Base-by-base conservation (phyloP, 768 basidiomycete genomes). In the Steccherinum ochraceum region DNA sequence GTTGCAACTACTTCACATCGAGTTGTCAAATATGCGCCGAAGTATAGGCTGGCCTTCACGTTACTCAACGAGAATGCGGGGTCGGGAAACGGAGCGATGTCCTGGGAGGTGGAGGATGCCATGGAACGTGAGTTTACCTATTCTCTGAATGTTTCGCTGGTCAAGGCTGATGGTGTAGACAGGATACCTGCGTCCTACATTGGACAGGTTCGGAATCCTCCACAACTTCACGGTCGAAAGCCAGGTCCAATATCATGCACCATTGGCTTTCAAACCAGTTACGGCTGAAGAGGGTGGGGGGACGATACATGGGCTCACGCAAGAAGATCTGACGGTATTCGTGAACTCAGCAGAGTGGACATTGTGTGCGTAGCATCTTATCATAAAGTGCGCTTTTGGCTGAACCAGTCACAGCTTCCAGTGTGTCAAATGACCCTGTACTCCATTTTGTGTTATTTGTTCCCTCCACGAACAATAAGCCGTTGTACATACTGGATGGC, bases 291-390 rank as follows among this genome's bases (percentile, higher is more conserved):
- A 60, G 30, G 59, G 64, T 13, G 68, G 72, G 5, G 61, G 70
- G 23, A 68, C 63, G 5, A 61, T 65, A 7, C 82, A 81, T 64
- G 79, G 80, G 0, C 66, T 98, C 35, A 80, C 79, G 1, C 80
- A 81, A 46, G 93, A 93, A 57, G 84, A 95, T 60, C 74, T 96
- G 52, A 93, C 88, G 12, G 84, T 94, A 0, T 99, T 99, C 61
- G 76, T 99, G 40, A 99, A 99, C 61, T 92, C 92, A 4, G 96
- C 93, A 3, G 86, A 93, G 62, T 99, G 96, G 96, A 88, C 86
- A 12, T 63, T 99, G 45, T 93, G 94, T 93, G 48, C 16, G 7
- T 12, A 16, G 30, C n/a, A 12, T 5, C n/a, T 53, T 12, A 11
- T n/a, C n/a, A n/a, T n/a, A n/a, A n/a, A n/a, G n/a, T n/a, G n/a